Conservation (phyloP, 2,329 filamentous ascomycete genomes). For the Aureobasidium sp. region DNA sequence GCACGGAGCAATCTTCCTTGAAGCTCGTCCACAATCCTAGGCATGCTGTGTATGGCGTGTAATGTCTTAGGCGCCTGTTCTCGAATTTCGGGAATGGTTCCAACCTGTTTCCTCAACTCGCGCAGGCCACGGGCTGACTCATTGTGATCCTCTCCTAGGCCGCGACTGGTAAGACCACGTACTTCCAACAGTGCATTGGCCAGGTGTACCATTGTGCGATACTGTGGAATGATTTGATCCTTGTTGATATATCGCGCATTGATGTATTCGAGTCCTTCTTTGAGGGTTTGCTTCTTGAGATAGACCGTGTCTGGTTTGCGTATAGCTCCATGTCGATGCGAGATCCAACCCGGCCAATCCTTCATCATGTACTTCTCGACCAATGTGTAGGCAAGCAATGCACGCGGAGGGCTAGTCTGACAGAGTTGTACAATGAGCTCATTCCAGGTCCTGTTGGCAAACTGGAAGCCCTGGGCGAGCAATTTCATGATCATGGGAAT, state of each 20-base stretch:
- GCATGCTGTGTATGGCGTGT: conserved; percentile 37
- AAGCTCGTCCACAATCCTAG: conserved; percentile 23
- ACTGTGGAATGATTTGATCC: conserved; percentile 29
- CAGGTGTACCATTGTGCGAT: conserved; percentile 35
- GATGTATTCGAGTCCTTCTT: conserved; percentile 22
- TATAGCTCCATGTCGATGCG: conserved; percentile 12
- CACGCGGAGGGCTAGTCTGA: conserved; percentile 32
- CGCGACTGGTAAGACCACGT: conserved; percentile 25
- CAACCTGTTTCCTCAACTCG: conserved; percentile 21
- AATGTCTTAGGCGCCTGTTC: conserved; percentile 30
- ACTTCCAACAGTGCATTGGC: conserved; percentile 29
- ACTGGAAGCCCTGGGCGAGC: conserved; percentile 56
- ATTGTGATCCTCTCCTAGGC: conserved; percentile 21
- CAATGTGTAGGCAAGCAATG: conserved; percentile 58
- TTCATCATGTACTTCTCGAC: conserved; percentile 75
- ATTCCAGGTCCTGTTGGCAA: conserved; percentile 78
- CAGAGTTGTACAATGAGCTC: conserved; percentile 61
- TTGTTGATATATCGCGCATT: conserved; percentile 19
- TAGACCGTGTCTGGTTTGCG: conserved; percentile 16
- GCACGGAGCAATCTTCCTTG: neutral
- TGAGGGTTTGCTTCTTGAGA: conserved; percentile 20
- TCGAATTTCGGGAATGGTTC: conserved; percentile 23
- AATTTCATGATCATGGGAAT: conserved; percentile 35
- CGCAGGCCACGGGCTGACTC: conserved; percentile 17
- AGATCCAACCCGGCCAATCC: conserved; percentile 65